These are phyloP conservation scores for Metschnikowia rubicola DNA, from an alignment of 805 yeast species.

Conservation along the genomic window DNA sequence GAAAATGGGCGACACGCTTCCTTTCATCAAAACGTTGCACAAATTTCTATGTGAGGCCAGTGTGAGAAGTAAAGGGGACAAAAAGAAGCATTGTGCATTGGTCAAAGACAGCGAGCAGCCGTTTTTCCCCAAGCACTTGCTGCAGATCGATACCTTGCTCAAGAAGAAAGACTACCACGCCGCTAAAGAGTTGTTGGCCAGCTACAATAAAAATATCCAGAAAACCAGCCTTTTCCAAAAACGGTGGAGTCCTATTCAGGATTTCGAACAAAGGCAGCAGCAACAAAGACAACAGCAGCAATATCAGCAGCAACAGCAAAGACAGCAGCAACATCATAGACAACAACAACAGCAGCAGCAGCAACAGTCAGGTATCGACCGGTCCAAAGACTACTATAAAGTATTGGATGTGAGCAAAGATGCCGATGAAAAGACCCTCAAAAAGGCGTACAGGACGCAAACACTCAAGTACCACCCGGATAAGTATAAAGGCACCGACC, in stretches of 20 bases:
- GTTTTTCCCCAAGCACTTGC: constrained; percentile 40
- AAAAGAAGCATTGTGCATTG: constrained; percentile 24
- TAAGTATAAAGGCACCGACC: constrained; percentile 67
- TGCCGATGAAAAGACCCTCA: constrained; percentile 71
- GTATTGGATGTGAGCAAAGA: constrained; percentile 61
- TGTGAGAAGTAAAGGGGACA: constrained; percentile 24
- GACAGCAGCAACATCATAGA: constrained; percentile 42
- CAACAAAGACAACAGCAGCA: constrained; percentile 29
- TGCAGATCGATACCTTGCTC: constrained; percentile 36
- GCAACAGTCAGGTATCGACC: constrained; percentile 29
- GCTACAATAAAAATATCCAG: constrained; percentile 33
- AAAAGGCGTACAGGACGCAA: constrained; percentile 73
- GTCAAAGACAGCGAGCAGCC: constrained; percentile 16
- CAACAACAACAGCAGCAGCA: constrained; percentile 27
- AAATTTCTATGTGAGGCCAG: constrained; percentile 41
- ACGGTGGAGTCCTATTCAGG: constrained; percentile 32
- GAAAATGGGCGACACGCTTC: constrained; percentile 18
- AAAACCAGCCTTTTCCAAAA: constrained; percentile 37
- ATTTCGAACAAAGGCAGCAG: constrained; percentile 24
- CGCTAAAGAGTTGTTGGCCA: constrained; percentile 37
- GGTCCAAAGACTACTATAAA: constrained; percentile 73
- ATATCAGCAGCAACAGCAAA: constrained; percentile 42
- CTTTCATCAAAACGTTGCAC: constrained; percentile 29
- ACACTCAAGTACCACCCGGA: constrained; percentile 90
- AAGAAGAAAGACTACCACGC: constrained; percentile 30